phyloP scores from a whole-genome alignment of 2,329 filamentous ascomycete species.

The Cylindrodendrum hubeiense region DNA sequence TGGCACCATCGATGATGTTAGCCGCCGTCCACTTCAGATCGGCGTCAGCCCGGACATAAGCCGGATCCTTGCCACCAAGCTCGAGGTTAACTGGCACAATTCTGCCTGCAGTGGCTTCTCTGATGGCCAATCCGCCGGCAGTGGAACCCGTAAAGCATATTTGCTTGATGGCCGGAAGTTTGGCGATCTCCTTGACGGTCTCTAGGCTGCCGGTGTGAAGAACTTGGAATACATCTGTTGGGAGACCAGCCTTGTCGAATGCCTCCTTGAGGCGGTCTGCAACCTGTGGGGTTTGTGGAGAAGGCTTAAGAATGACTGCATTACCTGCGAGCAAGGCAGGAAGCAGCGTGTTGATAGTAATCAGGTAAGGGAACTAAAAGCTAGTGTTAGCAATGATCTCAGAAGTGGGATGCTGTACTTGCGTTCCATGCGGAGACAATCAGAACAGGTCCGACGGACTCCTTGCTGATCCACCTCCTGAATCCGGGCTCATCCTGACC shows the following conservation, averaged over 20 bases:
- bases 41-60: constrained; percentile 87
- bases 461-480: constrained; percentile 88
- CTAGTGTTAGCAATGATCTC: constrained; percentile 6
- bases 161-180: constrained; percentile 79
- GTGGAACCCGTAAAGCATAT: constrained; percentile 96
- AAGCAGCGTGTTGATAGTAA: constrained; percentile 90
- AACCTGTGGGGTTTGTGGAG: constrained; percentile 92
- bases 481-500: constrained; percentile 90
- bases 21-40: constrained; percentile 91
- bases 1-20: constrained; percentile 91
- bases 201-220: constrained; percentile 79
- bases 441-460: constrained; percentile 89
- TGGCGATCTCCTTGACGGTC: background rate
- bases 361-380: constrained; percentile 88
- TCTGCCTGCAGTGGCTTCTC: constrained; percentile 84
- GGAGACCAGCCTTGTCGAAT: constrained; percentile 84
- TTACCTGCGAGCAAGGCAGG: constrained; percentile 91
- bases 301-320: constrained; percentile 92
- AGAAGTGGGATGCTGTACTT: constrained; percentile 53
- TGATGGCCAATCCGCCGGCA: constrained; percentile 87
- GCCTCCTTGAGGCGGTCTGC: constrained; percentile 84
- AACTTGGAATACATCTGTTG: constrained; percentile 86
- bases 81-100: constrained; percentile 90
- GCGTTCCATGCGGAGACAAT: constrained; percentile 98
- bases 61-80: constrained; percentile 94